Percentiles rank a stretch among this genome's conserved stretches.
phyloP scores from a whole-genome alignment of 164 flowering plant species.

The Aristolochia californica region DNA sequence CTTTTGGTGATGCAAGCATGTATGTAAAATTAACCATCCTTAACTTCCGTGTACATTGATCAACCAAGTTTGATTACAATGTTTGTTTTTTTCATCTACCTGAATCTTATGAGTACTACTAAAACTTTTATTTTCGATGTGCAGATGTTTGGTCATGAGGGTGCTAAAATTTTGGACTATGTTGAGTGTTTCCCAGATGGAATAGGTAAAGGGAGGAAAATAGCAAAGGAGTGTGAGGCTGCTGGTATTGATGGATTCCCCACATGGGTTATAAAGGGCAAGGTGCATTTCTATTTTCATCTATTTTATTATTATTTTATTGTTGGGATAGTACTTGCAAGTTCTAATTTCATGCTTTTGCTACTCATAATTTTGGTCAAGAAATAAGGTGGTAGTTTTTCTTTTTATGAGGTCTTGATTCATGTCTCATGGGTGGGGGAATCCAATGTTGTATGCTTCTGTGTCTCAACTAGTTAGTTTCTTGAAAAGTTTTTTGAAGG shows the following conservation, averaged over 20 bases:
- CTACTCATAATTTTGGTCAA: no score
- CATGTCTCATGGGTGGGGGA: no score
- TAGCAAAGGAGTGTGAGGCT: conserved; percentile 49
- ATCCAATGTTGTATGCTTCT: no score
- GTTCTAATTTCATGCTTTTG: no score
- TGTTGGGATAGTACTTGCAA: neutral
- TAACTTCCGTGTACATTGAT: no score
- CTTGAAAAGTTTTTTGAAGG: no score
- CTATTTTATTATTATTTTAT: neutral
- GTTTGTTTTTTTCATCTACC: no score
- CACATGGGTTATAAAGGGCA: conserved; percentile 86
- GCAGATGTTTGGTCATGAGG: conserved; percentile 92
- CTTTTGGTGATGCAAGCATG: neutral
- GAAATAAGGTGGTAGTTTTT: no score
- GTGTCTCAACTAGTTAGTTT: no score
- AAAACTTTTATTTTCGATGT: neutral
- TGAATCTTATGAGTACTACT: neutral
- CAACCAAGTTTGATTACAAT: no score
- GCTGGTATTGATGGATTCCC: conserved; percentile 76
- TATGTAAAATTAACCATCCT: no score
- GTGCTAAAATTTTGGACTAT: conserved; percentile 65
- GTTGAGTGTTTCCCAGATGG: conserved; percentile 96
- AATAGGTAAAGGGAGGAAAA: conserved; percentile 50
- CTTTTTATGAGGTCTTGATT: no score
- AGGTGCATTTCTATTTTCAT: conserved; percentile 35